These are phyloP conservation scores for Pleurotus platypus DNA, from an alignment of 768 basidiomycete genomes.

Conservation along the genomic window DNA sequence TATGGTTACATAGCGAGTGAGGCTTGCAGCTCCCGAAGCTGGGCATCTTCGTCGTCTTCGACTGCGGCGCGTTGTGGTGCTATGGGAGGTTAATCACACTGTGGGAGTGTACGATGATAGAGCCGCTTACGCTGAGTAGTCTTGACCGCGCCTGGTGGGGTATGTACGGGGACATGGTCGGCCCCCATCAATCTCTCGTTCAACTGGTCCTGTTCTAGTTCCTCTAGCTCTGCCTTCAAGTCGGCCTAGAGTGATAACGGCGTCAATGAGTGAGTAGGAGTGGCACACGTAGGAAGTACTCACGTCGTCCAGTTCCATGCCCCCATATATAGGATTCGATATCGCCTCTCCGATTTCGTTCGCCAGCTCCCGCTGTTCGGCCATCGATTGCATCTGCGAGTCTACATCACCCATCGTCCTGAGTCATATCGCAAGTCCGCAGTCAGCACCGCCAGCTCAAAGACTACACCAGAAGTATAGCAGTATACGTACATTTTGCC, in stretches of 20 bases:
- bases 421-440: constrained; percentile 3
- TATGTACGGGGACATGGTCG: constrained; percentile 85
- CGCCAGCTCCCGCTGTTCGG: constrained; percentile 89
- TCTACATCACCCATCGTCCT: constrained; percentile 91
- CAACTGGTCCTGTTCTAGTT: constrained; percentile 85
- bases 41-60: constrained; percentile 90
- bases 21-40: constrained; percentile 87
- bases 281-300: constrained; percentile 15
- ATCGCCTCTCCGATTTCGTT: constrained; percentile 91
- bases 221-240: constrained; percentile 74
- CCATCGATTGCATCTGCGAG: constrained; percentile 78
- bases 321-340: constrained; percentile 61
- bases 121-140: constrained; percentile 45
- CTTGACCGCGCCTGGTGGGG: constrained; percentile 58
- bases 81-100: neutral
- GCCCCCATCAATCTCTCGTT: constrained; percentile 83
- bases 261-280: constrained; percentile 1
- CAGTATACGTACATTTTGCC: constrained; percentile 70
- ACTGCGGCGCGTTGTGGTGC: constrained; percentile 32
- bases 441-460: neutral
- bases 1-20: constrained; percentile 69
- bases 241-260: constrained; percentile 52
- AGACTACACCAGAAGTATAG: neutral
- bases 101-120: neutral
- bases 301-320: constrained; percentile 71